Evolutionary conservation across 768 basidiomycete species (phyloP).

Genomic region (Hypholoma sublateritium): DNA sequence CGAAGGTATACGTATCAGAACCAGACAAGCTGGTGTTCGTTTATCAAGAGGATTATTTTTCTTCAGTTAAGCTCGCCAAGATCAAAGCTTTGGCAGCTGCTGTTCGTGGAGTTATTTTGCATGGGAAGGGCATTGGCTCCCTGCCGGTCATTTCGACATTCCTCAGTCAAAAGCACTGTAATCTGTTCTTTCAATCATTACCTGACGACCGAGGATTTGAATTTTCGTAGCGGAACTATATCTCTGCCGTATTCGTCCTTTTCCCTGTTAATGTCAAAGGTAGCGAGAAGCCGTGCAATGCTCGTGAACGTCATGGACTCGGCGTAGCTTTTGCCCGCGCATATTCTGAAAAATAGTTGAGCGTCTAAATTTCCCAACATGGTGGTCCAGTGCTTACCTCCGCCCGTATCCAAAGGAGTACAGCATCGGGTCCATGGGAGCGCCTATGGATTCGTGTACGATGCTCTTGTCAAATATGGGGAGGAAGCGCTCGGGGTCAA

Average conservation of each 20-base stretch:
- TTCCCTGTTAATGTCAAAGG: slow-evolving; percentile 19
- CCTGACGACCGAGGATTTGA: slow-evolving; percentile 24
- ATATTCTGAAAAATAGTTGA: slow-evolving; percentile 13
- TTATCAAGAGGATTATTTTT: background rate
- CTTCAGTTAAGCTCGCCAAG: background rate
- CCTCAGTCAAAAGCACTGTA: too few relatives aligned
- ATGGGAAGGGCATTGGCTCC: slow-evolving; percentile 16
- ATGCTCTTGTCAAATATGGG: slow-evolving; percentile 22
- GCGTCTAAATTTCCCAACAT: background rate
- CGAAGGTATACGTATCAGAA: too few relatives aligned
- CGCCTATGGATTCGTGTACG: slow-evolving; percentile 13
- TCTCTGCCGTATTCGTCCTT: slow-evolving; percentile 20
- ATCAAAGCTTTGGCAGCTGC: slow-evolving; percentile 11
- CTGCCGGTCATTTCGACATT: background rate
- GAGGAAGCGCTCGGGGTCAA: slow-evolving; percentile 28
- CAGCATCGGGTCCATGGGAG: slow-evolving; percentile 20
- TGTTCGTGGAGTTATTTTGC: slow-evolving; percentile 15
- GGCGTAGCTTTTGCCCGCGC: slow-evolving; percentile 26
- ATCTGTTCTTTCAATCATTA: background rate
- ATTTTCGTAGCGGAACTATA: slow-evolving; percentile 20
- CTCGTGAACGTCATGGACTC: slow-evolving; percentile 23
- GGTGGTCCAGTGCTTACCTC: slow-evolving; percentile 8
- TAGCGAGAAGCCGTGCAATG: slow-evolving; percentile 20
- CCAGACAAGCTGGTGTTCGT: too few relatives aligned
- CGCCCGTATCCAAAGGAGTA: slow-evolving; percentile 29